Evolutionary conservation across 306 rosid species (phyloP).

Genomic region (Cucumis cinereus): DNA sequence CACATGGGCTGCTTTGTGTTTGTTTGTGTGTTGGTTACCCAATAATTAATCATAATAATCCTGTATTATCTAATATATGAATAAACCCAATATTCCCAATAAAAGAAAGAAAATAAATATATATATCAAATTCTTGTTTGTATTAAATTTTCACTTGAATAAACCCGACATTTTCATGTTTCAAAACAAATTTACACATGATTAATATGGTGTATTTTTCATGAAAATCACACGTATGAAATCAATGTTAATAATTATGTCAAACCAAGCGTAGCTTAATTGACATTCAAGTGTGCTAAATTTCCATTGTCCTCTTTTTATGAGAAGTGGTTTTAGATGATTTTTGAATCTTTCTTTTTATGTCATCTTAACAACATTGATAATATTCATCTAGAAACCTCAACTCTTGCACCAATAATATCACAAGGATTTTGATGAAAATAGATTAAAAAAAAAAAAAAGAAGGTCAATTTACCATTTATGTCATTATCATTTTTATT

Average conservation of each 20-base stretch:
- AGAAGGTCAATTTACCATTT: too few species aligned
- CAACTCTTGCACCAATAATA: too few species aligned
- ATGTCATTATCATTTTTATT: too few species aligned
- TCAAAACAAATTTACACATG: neutral
- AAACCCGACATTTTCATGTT: neutral
- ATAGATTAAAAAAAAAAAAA: too few species aligned
- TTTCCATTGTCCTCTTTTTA: too few species aligned
- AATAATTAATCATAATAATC: neutral
- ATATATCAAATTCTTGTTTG: neutral
- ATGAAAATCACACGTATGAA: neutral
- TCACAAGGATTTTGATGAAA: too few species aligned
- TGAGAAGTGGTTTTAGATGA: too few species aligned
- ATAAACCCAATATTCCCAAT: neutral
- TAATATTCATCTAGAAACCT: too few species aligned
- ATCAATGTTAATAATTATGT: neutral
- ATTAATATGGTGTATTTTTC: neutral
- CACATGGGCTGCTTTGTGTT: conserved; percentile 6
- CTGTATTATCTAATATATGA: neutral
- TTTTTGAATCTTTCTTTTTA: too few species aligned
- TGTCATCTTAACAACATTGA: too few species aligned
- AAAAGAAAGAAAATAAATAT: neutral
- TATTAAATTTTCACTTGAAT: neutral
- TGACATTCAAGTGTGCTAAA: too few species aligned
- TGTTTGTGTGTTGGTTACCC: neutral
- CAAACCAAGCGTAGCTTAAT: too few species aligned